A percentile compares a stretch with the other conserved stretches of the same genome.
These are phyloP conservation scores for Borovskyia barvae DNA, from an alignment of 208 protist species.

Conservation along the genomic window DNA sequence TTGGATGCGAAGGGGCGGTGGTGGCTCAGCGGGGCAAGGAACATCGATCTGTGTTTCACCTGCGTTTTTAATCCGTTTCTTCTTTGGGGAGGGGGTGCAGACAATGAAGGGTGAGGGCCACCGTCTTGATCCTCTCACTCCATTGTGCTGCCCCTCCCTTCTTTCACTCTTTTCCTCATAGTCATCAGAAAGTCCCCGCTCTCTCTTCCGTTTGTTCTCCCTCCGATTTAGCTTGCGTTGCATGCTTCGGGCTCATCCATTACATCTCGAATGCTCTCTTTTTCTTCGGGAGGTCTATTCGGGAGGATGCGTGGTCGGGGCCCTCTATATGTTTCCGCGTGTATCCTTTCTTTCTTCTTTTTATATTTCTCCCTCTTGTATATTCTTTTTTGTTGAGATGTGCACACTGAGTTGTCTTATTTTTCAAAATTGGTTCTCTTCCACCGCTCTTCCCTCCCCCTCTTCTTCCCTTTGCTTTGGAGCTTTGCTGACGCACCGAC, in stretches of 20 bases:
- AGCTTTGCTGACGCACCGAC: not conserved
- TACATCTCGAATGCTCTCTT: not conserved
- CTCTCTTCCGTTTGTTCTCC: too few species aligned
- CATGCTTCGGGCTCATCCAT: not conserved
- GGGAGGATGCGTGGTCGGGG: not conserved
- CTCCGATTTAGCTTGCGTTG: too few species aligned
- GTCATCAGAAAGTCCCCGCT: too few species aligned
- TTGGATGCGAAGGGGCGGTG: too few species aligned
- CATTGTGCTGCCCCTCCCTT: too few species aligned
- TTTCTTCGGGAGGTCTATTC: not conserved
- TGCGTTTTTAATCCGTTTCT: too few species aligned
- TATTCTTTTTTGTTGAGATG: not conserved
- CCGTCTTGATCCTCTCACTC: too few species aligned
- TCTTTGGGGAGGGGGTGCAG: too few species aligned
- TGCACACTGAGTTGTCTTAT: not conserved
- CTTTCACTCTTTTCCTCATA: too few species aligned
- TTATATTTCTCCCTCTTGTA: slow-evolving; percentile 1
- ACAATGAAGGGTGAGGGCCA: too few species aligned
- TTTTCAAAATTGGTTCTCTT: slow-evolving; percentile 1
- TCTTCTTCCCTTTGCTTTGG: slow-evolving; percentile 1
- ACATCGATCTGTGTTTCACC: too few species aligned
- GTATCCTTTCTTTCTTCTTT: not conserved
- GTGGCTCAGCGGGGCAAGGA: too few species aligned
- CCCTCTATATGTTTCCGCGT: not conserved
- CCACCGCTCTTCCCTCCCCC: not conserved